Conservation (phyloP, 2,329 filamentous ascomycete species). For the Cercospora berteroae region DNA sequence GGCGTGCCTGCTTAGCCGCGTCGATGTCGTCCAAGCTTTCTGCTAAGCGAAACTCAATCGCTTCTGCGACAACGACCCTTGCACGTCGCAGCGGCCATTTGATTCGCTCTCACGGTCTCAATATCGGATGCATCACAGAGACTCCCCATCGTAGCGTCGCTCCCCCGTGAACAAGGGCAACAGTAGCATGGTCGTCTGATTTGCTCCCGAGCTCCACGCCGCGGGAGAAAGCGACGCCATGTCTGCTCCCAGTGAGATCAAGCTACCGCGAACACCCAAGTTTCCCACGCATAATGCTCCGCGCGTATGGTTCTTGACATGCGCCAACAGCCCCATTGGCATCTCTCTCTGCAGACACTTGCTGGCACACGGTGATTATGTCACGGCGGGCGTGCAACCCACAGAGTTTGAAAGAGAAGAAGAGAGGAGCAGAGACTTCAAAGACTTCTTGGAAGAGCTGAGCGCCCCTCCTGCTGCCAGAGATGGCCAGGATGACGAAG, state of each 20-base stretch:
- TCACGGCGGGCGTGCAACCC: constrained; percentile 78
- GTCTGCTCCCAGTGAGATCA: constrained; percentile 30
- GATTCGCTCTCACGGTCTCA: constrained; percentile 17
- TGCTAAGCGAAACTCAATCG: constrained; percentile 4
- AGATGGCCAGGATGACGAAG: constrained; percentile 35
- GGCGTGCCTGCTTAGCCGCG: background rate
- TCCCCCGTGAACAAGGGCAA: background rate
- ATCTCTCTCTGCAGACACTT: constrained; percentile 78
- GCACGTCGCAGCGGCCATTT: background rate
- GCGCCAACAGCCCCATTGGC: constrained; percentile 78
- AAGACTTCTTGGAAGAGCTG: constrained; percentile 67
- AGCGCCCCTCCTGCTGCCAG: constrained; percentile 16
- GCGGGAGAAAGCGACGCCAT: constrained; percentile 11
- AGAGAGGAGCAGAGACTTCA: constrained; percentile 71
- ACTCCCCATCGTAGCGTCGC: background rate
- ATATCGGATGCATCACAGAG: constrained; percentile 8
- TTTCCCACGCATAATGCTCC: constrained; percentile 65
- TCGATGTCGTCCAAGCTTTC: background rate
- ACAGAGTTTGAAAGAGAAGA: constrained; percentile 71
- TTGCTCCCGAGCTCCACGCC: background rate
- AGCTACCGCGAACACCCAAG: constrained; percentile 44
- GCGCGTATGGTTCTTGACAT: constrained; percentile 89
- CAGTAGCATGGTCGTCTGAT: constrained; percentile 6
- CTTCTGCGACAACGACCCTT: background rate
- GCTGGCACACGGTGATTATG: constrained; percentile 86